phyloP scores from a whole-genome alignment of 306 rosid genomes.

The Sesbania bispinosa region DNA sequence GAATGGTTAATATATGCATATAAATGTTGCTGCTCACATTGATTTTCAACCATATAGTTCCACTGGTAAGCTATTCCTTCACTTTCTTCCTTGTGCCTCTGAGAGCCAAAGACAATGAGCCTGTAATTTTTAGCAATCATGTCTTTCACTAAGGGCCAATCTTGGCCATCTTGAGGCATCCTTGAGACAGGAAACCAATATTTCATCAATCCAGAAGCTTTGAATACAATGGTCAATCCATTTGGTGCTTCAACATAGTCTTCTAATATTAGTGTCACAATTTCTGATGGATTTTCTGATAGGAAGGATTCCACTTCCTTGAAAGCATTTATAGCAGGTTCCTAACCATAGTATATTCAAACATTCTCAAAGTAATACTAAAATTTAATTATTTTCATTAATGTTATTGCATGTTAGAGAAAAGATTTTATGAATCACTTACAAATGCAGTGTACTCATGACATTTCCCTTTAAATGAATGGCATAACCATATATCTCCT shows the following conservation, averaged over 20 bases:
- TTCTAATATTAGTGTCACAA: conserved; percentile 45
- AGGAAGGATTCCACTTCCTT: conserved; percentile 38
- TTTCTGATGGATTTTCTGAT: conserved; percentile 38
- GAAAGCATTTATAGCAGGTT: conserved; percentile 36
- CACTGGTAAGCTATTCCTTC: conserved; percentile 51
- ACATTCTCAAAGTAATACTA: background rate
- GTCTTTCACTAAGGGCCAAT: conserved; percentile 42
- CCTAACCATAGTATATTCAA: conserved; percentile 15
- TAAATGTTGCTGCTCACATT: conserved; percentile 15
- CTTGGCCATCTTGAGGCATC: conserved; percentile 40
- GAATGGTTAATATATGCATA: background rate
- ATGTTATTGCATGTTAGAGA: background rate
- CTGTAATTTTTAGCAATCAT: conserved; percentile 36
- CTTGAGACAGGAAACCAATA: conserved; percentile 40
- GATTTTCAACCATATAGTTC: conserved; percentile 49
- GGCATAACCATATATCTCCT: conserved; percentile 77
- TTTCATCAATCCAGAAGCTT: conserved; percentile 37
- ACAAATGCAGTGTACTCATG: conserved; percentile 43
- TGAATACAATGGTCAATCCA: conserved; percentile 30
- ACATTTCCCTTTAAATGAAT: conserved; percentile 66
- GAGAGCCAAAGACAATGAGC: conserved; percentile 39
- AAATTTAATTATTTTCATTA: too few relatives aligned
- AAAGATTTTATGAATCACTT: conserved; percentile 8
- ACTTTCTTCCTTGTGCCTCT: conserved; percentile 30
- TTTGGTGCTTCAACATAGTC: conserved; percentile 39